Percentiles rank a stretch among this genome's conserved stretches.
phyloP scores from a whole-genome alignment of 768 basidiomycete species.

The Postia placenta region DNA sequence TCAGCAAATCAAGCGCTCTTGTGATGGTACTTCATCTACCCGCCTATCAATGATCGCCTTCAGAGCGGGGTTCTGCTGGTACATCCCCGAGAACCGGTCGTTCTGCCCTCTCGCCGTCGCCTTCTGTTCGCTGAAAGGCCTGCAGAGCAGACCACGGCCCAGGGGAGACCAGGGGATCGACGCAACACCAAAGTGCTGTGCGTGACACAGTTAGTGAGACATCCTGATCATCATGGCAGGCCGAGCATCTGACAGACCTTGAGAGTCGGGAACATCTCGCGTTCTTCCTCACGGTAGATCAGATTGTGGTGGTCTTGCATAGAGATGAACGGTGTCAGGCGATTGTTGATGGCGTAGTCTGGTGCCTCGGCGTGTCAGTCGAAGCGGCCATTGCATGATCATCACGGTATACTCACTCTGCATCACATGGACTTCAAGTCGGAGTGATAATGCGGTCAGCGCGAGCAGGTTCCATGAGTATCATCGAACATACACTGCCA shows the following conservation, averaged over 20 bases:
- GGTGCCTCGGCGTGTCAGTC: neutral
- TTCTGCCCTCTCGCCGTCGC: constrained; percentile 19
- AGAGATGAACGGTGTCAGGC: constrained; percentile 48
- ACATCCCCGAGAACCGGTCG: constrained; percentile 14
- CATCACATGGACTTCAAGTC: constrained; percentile 26
- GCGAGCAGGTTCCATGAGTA: neutral
- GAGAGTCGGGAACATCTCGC: constrained; percentile 48
- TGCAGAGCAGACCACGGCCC: constrained; percentile 26
- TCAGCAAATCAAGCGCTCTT: neutral
- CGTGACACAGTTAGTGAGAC: neutral
- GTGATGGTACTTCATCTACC: neutral
- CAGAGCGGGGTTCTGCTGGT: neutral
- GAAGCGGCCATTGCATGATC: neutral
- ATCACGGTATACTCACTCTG: constrained; percentile 18
- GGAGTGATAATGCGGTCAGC: neutral
- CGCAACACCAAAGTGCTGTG: constrained; percentile 23
- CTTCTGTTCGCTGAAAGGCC: constrained; percentile 15
- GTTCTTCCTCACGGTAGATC: constrained; percentile 57
- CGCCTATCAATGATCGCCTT: constrained; percentile 1
- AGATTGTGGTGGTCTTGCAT: constrained; percentile 60
- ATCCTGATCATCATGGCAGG: neutral
- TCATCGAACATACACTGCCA: constrained; percentile 24
- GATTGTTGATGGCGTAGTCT: constrained; percentile 38
- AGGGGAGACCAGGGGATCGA: constrained; percentile 34
- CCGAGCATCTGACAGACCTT: constrained; percentile 16